Evolutionary conservation across 129 eudicot species (phyloP), one percentile per base, ranked within the genome.

Genomic region (Arctium minus): DNA sequence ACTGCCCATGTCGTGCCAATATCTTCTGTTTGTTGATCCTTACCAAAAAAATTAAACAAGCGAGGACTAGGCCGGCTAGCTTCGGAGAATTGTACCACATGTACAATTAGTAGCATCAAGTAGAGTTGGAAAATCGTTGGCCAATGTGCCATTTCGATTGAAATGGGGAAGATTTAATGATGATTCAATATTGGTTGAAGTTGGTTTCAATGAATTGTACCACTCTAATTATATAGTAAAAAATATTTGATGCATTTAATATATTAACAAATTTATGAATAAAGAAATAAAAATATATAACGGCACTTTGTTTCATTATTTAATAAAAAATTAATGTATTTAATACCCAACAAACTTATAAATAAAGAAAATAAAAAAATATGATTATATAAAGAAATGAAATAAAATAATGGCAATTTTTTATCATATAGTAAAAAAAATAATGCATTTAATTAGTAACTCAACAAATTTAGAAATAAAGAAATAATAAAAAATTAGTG

Each of bases 1-100:
- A 93, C 91, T 5, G 97, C 96, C 97, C 97, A 93, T 50, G 69
- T 85, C 0, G 92, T 89, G 73, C 86, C 73, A 22, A 46, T 76
- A n/a, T 64, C 83, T 30, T 77, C 79, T 38, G 44, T 31, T 38
- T 76, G 81, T 35, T 82, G 32, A 36, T 76, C 64, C 40, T 83
- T 67, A 48, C 33, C 74, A n/a, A 71, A 46, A 32, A 10, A 27
- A 11, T 78, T 38, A 27, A 13, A 29, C 67, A 67, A 75, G 15
- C 69, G n/a, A 69, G 53, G 80, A 74, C 78, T 36, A 42, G 22
- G 77, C 15, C 44, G 53, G 60, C 44, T 76, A 48, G 88, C 88
- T 60, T 69, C 73, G 1, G 81, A 80, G 72, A 76, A 71, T 0
- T 30, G 46, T 53, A 76, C 37, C 18, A 70, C 69, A 35, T 74